These are phyloP conservation scores for Solanum hybrid DNA, from an alignment of 305 asterid species.

Conservation along the genomic window DNA sequence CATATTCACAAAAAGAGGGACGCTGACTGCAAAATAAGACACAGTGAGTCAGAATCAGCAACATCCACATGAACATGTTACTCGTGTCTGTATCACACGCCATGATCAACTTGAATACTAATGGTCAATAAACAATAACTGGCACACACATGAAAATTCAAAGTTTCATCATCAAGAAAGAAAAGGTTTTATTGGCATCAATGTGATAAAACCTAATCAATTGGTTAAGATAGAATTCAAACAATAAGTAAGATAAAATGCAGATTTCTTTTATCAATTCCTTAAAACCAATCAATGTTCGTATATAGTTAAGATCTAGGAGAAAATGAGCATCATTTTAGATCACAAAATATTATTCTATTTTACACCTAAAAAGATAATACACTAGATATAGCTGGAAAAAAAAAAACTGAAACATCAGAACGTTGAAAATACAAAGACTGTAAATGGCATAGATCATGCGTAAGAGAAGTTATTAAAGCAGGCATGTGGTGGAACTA, in stretches of 20 bases:
- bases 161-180: background rate
- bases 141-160: background rate
- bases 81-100: background rate
- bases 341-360: background rate
- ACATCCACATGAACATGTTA: background rate
- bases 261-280: background rate
- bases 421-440: background rate
- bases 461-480: background rate
- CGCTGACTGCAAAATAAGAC: background rate
- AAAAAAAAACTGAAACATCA: background rate
- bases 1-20: constrained; percentile 18
- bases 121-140: background rate
- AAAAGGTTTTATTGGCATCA: background rate
- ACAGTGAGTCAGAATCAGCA: background rate
- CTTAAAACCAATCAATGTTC: background rate
- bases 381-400: background rate
- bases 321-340: background rate
- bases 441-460: background rate
- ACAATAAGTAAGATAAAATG: background rate
- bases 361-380: background rate
- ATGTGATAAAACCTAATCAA: background rate
- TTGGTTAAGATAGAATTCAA: background rate
- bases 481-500: constrained; percentile 15
- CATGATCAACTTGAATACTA: background rate
- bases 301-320: background rate